Base-by-base conservation (phyloP, 129 eudicot species). In the Scalesia atractyloides region DNA sequence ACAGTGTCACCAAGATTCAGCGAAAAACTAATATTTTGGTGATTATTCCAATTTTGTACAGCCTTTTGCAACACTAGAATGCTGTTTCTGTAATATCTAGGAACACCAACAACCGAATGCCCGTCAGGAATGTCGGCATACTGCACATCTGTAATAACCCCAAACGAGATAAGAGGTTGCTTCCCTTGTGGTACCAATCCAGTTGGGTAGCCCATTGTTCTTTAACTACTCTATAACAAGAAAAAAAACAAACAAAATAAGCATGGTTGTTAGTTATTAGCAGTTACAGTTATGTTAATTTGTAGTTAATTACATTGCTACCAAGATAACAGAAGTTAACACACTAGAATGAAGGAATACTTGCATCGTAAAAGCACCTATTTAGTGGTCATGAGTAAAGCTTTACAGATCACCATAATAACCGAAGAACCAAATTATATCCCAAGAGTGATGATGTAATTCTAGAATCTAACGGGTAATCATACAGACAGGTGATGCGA, bases 81-180 rank as follows among this genome's bases (percentile, higher is more conserved):
- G 83, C 97, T 95, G 74, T 95, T 96, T 70, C 90, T 73, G 70
- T 95, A 95, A 76, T 83, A 95, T 48, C 96, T 84, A 34, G 99
- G 99, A 47, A 86, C 96, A 30, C 99, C 99, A 20, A 74, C 73
- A 78, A 90, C 90, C 22, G 96, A 90, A 64, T 66, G 87, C 48
- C 97, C 97, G 44, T 95, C 96, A 2, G 97, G 96, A 80, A 95
- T 91, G 68, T 91, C 97, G 34, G 99, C 97, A 72, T 95, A 95
- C 54, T 95, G 99, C 68, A 95, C 97, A 83, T 91, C 99, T 30
- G 99, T 82, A 49, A 95, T 86, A 33, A 88, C 97, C 53, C 99
- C 99, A 86, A 95, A 95, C 24, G 97, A 88, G 73, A 95, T 70
- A 60, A 90, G 96, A 39, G 97, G 97, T 13, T 88, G 84, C 65